Evolutionary conservation across 2,329 filamentous ascomycete genomes (phyloP).

Genomic region (Seiridium unicorne): DNA sequence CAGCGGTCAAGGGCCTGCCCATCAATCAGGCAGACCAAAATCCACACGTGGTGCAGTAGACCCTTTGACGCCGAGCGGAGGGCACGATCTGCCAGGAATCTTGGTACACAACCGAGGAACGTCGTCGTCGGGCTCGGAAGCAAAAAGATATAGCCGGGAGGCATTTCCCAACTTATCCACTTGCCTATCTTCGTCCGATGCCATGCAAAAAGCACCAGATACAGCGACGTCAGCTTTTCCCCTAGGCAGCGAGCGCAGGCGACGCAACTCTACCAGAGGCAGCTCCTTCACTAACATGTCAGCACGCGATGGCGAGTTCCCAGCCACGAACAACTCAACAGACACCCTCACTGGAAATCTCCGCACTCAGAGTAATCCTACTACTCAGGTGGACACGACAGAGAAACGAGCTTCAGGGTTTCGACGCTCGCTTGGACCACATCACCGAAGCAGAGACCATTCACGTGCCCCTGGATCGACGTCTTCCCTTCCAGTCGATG

Average conservation of each 20-base stretch:
- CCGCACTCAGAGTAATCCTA: neutral
- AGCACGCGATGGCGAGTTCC: neutral
- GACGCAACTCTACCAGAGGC: neutral
- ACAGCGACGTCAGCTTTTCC: neutral
- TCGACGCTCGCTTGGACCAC: neutral
- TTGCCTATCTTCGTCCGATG: neutral
- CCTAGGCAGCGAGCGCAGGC: neutral
- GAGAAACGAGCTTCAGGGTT: neutral
- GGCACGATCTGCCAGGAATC: neutral
- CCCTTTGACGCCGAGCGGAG: too few relatives aligned
- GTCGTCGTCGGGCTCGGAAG: neutral
- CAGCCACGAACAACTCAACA: neutral
- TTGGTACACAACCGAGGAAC: neutral
- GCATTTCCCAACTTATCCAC: neutral
- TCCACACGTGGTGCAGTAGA: neutral
- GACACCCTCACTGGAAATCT: neutral
- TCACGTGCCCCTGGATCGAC: neutral
- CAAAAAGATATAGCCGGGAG: neutral
- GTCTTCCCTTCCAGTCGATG: neutral
- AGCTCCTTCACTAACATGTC: neutral
- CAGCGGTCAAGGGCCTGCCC: neutral
- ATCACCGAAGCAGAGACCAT: too few relatives aligned
- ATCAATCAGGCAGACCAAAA: neutral
- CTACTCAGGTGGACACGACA: neutral
- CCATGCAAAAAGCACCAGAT: neutral